Conservation (phyloP, 129 eudicot genomes). For the Oenanthe sinensis region DNA sequence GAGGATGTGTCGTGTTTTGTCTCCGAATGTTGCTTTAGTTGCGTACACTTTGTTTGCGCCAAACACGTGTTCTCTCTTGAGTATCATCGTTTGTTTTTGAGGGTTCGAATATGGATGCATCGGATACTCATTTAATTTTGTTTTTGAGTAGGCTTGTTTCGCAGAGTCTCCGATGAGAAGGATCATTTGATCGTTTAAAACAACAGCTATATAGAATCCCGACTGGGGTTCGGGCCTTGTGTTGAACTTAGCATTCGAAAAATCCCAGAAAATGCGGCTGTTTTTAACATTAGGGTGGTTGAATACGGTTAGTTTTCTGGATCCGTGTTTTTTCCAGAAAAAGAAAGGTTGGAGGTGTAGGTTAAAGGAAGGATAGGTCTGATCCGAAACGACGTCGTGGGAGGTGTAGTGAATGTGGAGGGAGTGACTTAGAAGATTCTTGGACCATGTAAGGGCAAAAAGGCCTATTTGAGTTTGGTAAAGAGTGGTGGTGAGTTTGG, state of each 20-base stretch:
- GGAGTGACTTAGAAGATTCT: slow-evolving; percentile 40
- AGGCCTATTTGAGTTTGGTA: slow-evolving; percentile 61
- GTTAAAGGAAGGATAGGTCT: slow-evolving; percentile 35
- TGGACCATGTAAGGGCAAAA: slow-evolving; percentile 74
- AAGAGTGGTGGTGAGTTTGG: slow-evolving; percentile 56
- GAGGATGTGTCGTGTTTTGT: slow-evolving; percentile 29
- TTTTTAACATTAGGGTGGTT: not conserved
- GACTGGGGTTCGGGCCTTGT: slow-evolving; percentile 62
- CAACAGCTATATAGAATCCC: slow-evolving; percentile 55
- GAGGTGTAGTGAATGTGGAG: slow-evolving; percentile 52
- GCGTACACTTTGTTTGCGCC: slow-evolving; percentile 34
- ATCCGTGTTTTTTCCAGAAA: slow-evolving; percentile 53
- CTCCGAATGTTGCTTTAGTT: slow-evolving; percentile 41
- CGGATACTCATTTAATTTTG: slow-evolving; percentile 15
- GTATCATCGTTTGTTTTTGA: slow-evolving; percentile 35
- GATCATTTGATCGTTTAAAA: slow-evolving; percentile 26
- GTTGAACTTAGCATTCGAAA: slow-evolving; percentile 54
- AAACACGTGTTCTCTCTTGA: slow-evolving; percentile 55
- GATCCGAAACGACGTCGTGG: slow-evolving; percentile 19
- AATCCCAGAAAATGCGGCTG: slow-evolving; percentile 39
- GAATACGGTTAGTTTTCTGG: slow-evolving; percentile 27
- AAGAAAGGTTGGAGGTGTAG: slow-evolving; percentile 52
- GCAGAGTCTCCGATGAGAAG: slow-evolving; percentile 51
- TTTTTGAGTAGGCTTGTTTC: slow-evolving; percentile 31
- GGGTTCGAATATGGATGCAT: not conserved